Base-by-base conservation (phyloP, 345 rosid genomes). In the Citrus unshiu region DNA sequence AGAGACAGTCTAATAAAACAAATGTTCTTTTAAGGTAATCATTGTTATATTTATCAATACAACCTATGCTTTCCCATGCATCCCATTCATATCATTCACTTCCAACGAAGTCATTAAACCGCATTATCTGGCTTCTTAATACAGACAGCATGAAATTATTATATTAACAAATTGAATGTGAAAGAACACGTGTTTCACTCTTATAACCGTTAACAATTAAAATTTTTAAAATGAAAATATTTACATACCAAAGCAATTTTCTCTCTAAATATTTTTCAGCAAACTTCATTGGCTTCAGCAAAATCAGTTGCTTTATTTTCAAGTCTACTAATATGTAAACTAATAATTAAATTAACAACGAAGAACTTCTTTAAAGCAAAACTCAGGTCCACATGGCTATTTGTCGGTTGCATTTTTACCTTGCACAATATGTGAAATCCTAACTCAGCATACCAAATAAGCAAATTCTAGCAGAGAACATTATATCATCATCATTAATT, bases 121-220 rank as follows among this genome's bases (percentile, higher is more conserved):
- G 34, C 58, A 29, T 72, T 69, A 58, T 35, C 76, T 81, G 72
- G 77, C 86, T 81, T 83, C 66, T 80, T 70, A 71, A 35, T 76
- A 76, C 32, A 25, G 62, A 59, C 73, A 67, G 7, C 6, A 35
- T 60, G 43, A 39, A 66, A 66, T 70, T 54, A 78, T 57, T 77
- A 35, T 9, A 16, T 49, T 78, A 66, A 75, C 80, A 65, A 62
- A 67, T 58, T 49, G 19, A 65, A 68, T 4, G 39, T 59, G 81
- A 24, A 72, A 79, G 58, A n/a, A 49, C 62, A 64, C 39, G 8
- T 7, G 21, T 30, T 29, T 64, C 49, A 64, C 37, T 61, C 62
- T 62, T 70, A 65, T 72, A 37, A 67, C 73, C 21, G 58, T 13
- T 7, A 56, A 67, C 25, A 4, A 19, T 37, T 4, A 57, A 54